Evolutionary conservation across 2,329 filamentous ascomycete species (phyloP).

Genomic region (Aspergillus awamori): DNA sequence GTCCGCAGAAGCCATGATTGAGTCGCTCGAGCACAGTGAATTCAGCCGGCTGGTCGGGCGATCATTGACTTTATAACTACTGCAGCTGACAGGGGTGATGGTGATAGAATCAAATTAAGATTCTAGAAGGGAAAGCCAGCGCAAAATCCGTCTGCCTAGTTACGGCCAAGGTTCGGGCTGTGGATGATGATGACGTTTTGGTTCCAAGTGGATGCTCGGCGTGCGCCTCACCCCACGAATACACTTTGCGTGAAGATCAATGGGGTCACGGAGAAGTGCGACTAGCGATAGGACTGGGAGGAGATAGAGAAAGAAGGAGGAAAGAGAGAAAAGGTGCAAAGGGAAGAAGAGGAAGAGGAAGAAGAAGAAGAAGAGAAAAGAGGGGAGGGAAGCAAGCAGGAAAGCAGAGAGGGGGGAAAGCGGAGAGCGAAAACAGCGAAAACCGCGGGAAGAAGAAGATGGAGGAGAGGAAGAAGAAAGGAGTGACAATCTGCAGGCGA

Average conservation of each 20-base stretch:
- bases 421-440: background rate
- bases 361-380: background rate
- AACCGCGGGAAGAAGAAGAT: background rate
- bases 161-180: slow-evolving; percentile 10
- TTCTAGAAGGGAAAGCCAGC: slow-evolving; percentile 1
- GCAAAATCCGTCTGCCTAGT: slow-evolving; percentile 38
- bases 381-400: background rate
- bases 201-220: slow-evolving; percentile 11
- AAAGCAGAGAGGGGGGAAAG: background rate
- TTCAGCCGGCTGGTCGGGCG: background rate
- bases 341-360: background rate
- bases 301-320: background rate
- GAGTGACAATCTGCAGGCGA: background rate
- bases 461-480: background rate
- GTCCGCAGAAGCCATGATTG: slow-evolving; percentile 3
- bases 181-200: slow-evolving; percentile 26
- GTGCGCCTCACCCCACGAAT: background rate
- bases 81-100: background rate
- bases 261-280: background rate
- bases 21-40: slow-evolving; percentile 4
- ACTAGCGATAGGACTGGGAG: background rate
- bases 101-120: background rate
- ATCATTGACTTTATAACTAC: slow-evolving; percentile 14
- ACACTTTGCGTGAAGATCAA: background rate
- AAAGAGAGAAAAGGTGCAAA: background rate